Conservation (phyloP, 192 early-diverging fungal genomes). For the Coemansia sp. region DNA sequence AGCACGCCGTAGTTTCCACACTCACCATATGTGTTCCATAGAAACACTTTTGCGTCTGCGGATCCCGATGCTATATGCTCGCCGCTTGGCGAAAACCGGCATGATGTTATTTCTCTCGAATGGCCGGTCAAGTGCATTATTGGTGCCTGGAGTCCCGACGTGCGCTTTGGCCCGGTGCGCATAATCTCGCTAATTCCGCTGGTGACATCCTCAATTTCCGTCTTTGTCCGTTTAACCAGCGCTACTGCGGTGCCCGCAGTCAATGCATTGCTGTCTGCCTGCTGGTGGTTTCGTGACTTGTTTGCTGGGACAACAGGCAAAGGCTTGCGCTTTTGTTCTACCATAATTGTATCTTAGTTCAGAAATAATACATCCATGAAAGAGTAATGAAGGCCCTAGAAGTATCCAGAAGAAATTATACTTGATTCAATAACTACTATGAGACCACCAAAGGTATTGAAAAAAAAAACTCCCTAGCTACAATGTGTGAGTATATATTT, state of each 20-base stretch:
- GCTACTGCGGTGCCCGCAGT: conserved; percentile 42
- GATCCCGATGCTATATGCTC: conserved; percentile 80
- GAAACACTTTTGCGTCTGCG: conserved; percentile 78
- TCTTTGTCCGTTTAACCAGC: conserved; percentile 47
- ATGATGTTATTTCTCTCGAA: conserved; percentile 76
- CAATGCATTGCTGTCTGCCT: not conserved
- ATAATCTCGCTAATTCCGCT: conserved; percentile 7
- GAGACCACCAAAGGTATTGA: too few species aligned
- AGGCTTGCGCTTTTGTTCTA: conserved; percentile 45
- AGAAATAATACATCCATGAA: not conserved
- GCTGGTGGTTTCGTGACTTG: not conserved
- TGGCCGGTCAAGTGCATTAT: conserved; percentile 89
- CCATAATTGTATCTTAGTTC: conserved; percentile 15
- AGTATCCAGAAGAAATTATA: not conserved
- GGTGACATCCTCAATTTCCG: conserved; percentile 1
- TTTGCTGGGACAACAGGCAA: conserved; percentile 14
- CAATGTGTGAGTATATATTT: too few species aligned
- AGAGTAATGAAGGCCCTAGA: not conserved
- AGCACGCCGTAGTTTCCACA: conserved; percentile 86
- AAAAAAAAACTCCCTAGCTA: too few species aligned
- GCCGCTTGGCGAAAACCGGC: conserved; percentile 85
- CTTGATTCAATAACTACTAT: not conserved
- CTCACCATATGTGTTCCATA: conserved; percentile 95
- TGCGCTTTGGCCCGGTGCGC: conserved; percentile 54
- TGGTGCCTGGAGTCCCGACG: conserved; percentile 77